Conservation (phyloP, 1,139 yeast species). For the Scheffersomyces lignicola region DNA sequence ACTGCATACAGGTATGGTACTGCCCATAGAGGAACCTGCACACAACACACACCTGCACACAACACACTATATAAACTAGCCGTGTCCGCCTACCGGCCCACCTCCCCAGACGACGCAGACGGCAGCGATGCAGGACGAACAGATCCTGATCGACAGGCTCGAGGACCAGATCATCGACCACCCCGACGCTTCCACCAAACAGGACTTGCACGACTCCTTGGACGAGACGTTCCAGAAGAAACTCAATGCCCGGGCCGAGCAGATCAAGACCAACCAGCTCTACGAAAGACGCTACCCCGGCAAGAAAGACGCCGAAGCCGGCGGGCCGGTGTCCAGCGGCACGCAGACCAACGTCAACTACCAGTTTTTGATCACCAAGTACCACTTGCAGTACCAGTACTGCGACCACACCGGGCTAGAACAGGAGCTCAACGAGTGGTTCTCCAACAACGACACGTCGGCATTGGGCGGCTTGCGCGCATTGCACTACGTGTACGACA, state of each 20-base stretch:
- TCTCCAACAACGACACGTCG: conserved; percentile 49
- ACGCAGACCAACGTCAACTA: conserved; percentile 11
- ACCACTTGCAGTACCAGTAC: conserved; percentile 47
- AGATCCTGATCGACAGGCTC: conserved; percentile 42
- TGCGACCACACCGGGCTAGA: conserved; percentile 40
- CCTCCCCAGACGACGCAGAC: too few relatives aligned
- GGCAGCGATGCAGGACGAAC: conserved; percentile 37
- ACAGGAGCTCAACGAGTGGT: conserved; percentile 66
- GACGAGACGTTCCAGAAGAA: conserved; percentile 49
- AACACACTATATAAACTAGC: too few relatives aligned
- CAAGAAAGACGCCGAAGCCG: conserved; percentile 2
- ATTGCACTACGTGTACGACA: conserved; percentile 14
- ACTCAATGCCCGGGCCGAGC: conserved; percentile 47
- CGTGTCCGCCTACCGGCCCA: too few relatives aligned
- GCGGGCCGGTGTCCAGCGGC: not conserved
- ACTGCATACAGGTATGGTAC: too few relatives aligned
- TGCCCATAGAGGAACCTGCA: too few relatives aligned
- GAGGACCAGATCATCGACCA: conserved; percentile 51
- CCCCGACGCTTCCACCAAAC: conserved; percentile 41
- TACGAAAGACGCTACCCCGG: conserved; percentile 10
- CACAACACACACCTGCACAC: too few relatives aligned
- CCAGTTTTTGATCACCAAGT: conserved; percentile 35
- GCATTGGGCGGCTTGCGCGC: conserved; percentile 24
- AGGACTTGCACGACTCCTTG: conserved; percentile 31
- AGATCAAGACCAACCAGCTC: conserved; percentile 19